Evolutionary conservation across 208 protist genomes (phyloP).

Genomic region (Naegleria fowleri): DNA sequence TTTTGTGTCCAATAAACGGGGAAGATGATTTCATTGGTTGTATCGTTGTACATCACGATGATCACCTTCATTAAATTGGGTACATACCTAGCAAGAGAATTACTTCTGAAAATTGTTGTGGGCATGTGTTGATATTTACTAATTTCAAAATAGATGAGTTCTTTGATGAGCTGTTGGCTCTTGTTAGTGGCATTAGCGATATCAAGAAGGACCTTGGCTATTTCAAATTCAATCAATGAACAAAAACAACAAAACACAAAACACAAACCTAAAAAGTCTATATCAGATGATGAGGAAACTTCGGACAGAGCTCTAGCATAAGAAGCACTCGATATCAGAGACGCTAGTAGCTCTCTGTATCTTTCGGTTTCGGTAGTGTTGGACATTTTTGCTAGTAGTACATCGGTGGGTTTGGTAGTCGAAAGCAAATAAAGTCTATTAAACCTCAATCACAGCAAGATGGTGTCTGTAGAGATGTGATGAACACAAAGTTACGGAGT

Average conservation of each 20-base stretch:
- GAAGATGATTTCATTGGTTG: background rate
- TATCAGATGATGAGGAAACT: background rate
- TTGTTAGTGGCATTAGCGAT: background rate
- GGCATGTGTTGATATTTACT: slow-evolving; percentile 21
- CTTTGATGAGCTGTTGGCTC: background rate
- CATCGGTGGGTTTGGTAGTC: background rate
- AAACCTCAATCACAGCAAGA: too few relatives aligned
- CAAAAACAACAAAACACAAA: background rate
- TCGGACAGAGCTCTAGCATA: background rate
- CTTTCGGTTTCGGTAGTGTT: background rate
- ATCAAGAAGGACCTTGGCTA: background rate
- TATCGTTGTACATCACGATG: too few relatives aligned
- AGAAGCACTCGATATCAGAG: background rate
- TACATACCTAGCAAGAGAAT: slow-evolving; percentile 4
- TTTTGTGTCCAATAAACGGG: background rate
- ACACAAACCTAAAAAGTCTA: background rate
- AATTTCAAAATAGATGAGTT: slow-evolving; percentile 8
- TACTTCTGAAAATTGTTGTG: slow-evolving; percentile 22
- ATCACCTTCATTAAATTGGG: background rate
- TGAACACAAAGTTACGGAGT: too few relatives aligned
- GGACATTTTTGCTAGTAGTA: background rate
- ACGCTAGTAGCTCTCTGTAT: background rate
- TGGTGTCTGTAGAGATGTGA: too few relatives aligned
- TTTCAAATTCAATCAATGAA: background rate
- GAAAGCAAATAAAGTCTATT: too few relatives aligned